These are phyloP conservation scores for Thelonectria rubi DNA, from an alignment of 2,329 filamentous ascomycete genomes.

Conservation along the genomic window DNA sequence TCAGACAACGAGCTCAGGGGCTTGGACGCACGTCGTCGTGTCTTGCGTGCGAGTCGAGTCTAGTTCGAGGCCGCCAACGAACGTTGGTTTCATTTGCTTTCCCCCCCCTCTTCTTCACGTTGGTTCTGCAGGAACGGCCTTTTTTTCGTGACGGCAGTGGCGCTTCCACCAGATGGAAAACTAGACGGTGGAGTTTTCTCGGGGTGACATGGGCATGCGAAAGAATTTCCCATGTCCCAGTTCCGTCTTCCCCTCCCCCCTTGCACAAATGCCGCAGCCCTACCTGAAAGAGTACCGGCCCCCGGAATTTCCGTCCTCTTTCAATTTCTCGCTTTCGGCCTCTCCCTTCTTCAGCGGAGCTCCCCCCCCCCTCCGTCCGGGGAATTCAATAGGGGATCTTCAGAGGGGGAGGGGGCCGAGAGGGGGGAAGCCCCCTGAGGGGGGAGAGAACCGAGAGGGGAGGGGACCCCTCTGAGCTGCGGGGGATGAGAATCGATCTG, in stretches of 20 bases:
- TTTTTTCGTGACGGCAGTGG: not conserved
- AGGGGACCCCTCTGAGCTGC: too few relatives aligned
- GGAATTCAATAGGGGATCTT: not conserved
- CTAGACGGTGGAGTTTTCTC: not conserved
- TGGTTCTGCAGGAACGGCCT: not conserved
- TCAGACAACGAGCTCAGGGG: too few relatives aligned
- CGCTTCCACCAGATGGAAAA: not conserved
- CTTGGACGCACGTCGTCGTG: too few relatives aligned
- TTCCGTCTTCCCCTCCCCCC: too few relatives aligned
- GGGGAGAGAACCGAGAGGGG: too few relatives aligned
- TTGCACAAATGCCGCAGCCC: constrained; percentile 18
- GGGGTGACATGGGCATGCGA: not conserved
- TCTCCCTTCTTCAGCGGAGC: too few relatives aligned
- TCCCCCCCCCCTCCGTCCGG: not conserved
- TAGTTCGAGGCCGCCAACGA: too few relatives aligned
- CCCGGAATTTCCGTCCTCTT: not conserved
- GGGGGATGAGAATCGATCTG: too few relatives aligned
- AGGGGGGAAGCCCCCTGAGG: too few relatives aligned
- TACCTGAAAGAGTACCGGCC: constrained; percentile 11
- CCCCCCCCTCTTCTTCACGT: not conserved
- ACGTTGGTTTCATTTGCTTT: not conserved
- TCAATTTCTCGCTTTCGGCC: too few relatives aligned
- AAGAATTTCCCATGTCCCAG: constrained; percentile 11
- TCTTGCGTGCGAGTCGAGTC: too few relatives aligned
- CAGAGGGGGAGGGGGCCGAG: not conserved